A percentile compares a stretch with the other conserved stretches of the same genome.
Conservation (phyloP, 306 rosid species). For the Rosa lucieae region DNA sequence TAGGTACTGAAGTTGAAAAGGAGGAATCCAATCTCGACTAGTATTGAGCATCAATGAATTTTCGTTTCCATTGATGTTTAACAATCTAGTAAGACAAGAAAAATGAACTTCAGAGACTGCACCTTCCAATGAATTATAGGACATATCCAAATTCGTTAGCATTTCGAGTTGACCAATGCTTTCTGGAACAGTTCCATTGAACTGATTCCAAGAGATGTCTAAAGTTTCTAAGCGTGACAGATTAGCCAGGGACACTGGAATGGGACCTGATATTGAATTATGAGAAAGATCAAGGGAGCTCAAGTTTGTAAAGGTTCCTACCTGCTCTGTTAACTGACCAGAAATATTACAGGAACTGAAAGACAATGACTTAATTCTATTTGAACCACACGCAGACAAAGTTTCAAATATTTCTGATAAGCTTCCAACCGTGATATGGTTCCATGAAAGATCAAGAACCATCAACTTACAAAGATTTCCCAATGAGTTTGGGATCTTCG, state of each 20-base stretch:
- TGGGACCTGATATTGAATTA: conserved; percentile 22
- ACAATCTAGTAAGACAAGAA: not conserved
- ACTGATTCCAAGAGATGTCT: not conserved
- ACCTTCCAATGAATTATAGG: not conserved
- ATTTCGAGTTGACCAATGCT: conserved; percentile 3
- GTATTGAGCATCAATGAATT: conserved; percentile 8
- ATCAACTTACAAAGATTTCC: conserved; percentile 13
- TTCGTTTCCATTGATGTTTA: not conserved
- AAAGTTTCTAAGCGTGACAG: not conserved
- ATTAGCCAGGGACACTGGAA: conserved; percentile 14
- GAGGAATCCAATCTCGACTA: conserved; percentile 20
- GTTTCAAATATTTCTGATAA: conserved; percentile 4
- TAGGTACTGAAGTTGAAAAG: conserved; percentile 30
- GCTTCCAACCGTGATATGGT: not conserved
- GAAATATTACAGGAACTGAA: not conserved
- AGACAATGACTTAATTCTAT: not conserved
- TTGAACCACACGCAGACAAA: not conserved
- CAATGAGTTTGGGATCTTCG: not conserved
- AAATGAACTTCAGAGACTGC: conserved; percentile 19
- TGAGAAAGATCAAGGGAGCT: not conserved
- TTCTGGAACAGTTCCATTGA: conserved; percentile 19
- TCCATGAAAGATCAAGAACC: not conserved
- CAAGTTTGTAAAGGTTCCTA: conserved; percentile 8
- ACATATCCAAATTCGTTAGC: not conserved
- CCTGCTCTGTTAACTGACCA: conserved; percentile 3